Evolutionary conservation across 202 grass and related monocot species (phyloP), one percentile per base, ranked within the genome.

Genomic region (Panicum hallii): DNA sequence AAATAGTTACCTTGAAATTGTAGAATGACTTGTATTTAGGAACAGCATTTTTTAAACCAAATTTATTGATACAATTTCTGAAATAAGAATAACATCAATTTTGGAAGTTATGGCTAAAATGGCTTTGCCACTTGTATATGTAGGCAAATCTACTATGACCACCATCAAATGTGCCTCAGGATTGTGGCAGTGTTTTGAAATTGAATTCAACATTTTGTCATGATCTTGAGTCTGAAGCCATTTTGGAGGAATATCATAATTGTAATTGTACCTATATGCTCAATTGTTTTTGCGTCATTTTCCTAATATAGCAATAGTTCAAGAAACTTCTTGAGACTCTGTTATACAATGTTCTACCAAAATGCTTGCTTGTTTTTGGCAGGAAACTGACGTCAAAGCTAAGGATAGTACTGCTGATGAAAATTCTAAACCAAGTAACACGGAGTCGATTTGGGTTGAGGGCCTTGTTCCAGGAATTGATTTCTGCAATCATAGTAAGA

Each of bases 401-500:
- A 94, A 91, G 72, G 87, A 78, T 80, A 73, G 63, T 52, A 77
- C 58, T 17, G 20, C 38, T 34, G 50, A 86, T 79, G 81, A 54
- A 53, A 67, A 63, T 84, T 67, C 82, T 11, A 87, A 92, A 85
- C 88, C 79, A 82, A 32, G 17, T 75, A 90, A 76, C 72, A 63
- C 11, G 4, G 96, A 94, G 60, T 87, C 88, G 47, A 85, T 99
- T 74, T 99, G 93, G 96, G 93, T 95, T 11, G 96, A 99, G 83
- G 93, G 93, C 11, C 91, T 99, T 77, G 76, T 95, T 34, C 96
- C 96, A 64, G 93, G 91, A 86, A 95, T 99, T 74, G 93, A 99
- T 89, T 94, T 94, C 62, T 99, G 96, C 83, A 99, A 99, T 63
- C 96, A 99, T 92, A 89, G 96, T 99, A 95, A 86, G 86, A 58